Conservation (phyloP, 2,329 filamentous ascomycete genomes). For the Phaeoacremonium minimum region DNA sequence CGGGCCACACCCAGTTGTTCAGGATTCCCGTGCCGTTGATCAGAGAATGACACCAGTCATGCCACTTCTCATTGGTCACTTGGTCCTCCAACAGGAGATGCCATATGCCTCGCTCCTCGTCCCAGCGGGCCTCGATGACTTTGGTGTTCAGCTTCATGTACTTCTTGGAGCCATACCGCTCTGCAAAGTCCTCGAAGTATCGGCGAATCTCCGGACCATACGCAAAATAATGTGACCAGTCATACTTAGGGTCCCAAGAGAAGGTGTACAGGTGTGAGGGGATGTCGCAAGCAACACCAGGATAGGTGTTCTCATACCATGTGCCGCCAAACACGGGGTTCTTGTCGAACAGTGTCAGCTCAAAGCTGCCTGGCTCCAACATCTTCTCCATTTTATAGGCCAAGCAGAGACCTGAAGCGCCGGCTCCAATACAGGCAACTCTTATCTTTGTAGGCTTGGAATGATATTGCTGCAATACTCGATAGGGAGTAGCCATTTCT, state of each 20-base stretch:
- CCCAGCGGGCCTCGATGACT: slow-evolving; percentile 29
- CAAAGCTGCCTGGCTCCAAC: no score
- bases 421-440: no score
- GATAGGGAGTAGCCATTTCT: no score
- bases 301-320: slow-evolving; percentile 12
- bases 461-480: no score
- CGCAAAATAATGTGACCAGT: slow-evolving; percentile 18
- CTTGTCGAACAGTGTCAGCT: no score
- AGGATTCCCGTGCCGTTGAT: slow-evolving; percentile 42
- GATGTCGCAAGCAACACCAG: slow-evolving; percentile 12
- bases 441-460: no score
- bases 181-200: slow-evolving; percentile 18
- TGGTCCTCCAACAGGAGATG: slow-evolving; percentile 27
- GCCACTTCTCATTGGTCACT: slow-evolving; percentile 29
- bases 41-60: slow-evolving; percentile 27
- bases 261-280: slow-evolving; percentile 10
- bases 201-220: slow-evolving; percentile 15
- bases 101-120: slow-evolving; percentile 27
- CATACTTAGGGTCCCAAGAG: slow-evolving; percentile 9
- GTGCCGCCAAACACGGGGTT: slow-evolving; percentile 13
- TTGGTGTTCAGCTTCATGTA: slow-evolving; percentile 30
- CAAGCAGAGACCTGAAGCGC: no score
- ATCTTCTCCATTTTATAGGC: no score
- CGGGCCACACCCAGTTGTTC: slow-evolving; percentile 44
- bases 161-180: slow-evolving; percentile 19